Conservation (phyloP, 352 stramenopile genomes). For the Phytophthora constricta region DNA sequence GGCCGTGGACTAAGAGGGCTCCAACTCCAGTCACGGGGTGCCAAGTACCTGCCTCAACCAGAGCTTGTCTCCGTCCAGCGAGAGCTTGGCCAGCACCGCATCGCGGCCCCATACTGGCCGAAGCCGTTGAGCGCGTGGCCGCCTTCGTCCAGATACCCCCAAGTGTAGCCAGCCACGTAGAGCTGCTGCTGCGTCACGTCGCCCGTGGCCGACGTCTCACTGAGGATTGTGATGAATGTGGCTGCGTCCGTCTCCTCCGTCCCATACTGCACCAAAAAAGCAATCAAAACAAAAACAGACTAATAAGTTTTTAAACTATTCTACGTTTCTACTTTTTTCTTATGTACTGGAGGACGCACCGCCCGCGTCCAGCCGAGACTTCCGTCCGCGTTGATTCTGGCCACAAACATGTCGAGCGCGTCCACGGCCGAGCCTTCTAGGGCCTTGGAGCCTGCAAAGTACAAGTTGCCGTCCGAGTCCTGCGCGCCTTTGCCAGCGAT, state of each 20-base stretch:
- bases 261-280: slow-evolving; percentile 44
- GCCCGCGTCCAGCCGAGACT: slow-evolving; percentile 58
- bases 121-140: slow-evolving; percentile 76
- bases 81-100: slow-evolving; percentile 69
- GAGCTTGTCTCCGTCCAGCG: slow-evolving; percentile 53
- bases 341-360: slow-evolving; percentile 26
- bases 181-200: slow-evolving; percentile 41
- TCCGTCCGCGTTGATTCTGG: slow-evolving; percentile 50
- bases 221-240: slow-evolving; percentile 57
- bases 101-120: slow-evolving; percentile 73
- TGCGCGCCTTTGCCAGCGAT: slow-evolving; percentile 46
- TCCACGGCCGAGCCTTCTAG: slow-evolving; percentile 29
- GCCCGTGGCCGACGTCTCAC: slow-evolving; percentile 40
- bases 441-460: slow-evolving; percentile 64
- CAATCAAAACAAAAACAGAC: slow-evolving; percentile 1
- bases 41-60: slow-evolving; percentile 67
- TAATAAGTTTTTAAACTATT: too few species aligned
- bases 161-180: slow-evolving; percentile 73
- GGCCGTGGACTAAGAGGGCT: too few species aligned
- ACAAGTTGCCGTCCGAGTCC: slow-evolving; percentile 55
- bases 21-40: not conserved
- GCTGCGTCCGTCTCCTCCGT: slow-evolving; percentile 62
- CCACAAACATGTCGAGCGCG: slow-evolving; percentile 65
- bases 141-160: slow-evolving; percentile 74
- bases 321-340: too few species aligned